Evolutionary conservation across 2,329 filamentous ascomycete species (phyloP).

Genomic region (Knufia fluminis): DNA sequence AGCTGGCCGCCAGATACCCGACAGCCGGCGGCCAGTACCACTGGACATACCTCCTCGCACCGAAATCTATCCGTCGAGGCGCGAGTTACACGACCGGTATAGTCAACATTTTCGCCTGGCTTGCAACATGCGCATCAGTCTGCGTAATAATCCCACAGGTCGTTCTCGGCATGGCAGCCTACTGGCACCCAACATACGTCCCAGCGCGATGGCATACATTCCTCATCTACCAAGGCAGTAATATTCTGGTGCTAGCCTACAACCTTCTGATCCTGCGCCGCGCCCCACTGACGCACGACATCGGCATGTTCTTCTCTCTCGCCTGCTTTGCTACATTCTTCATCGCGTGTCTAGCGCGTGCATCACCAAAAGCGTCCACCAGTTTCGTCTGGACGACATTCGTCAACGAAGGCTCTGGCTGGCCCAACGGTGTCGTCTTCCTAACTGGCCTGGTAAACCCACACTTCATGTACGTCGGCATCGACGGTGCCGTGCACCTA

Average conservation of each 20-base stretch:
- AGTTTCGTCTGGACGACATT: conserved; percentile 20
- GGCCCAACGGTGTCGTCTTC: conserved; percentile 27
- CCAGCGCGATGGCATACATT: conserved; percentile 21
- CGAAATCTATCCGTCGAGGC: conserved; percentile 12
- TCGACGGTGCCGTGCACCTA: conserved; percentile 32
- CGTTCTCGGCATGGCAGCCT: conserved; percentile 18
- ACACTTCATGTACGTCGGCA: conserved; percentile 31
- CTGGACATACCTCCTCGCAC: conserved; percentile 27
- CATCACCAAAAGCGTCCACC: conserved; percentile 11
- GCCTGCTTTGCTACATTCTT: conserved; percentile 26
- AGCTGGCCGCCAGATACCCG: conserved; percentile 30
- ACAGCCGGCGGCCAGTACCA: conserved; percentile 35
- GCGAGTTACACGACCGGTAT: conserved; percentile 22
- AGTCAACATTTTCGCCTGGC: conserved; percentile 23
- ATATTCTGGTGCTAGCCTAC: conserved; percentile 16
- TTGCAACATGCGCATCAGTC: conserved; percentile 21
- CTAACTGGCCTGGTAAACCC: conserved; percentile 33
- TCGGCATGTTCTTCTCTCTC: conserved; percentile 21
- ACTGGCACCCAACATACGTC: conserved; percentile 16
- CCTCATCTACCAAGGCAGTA: conserved; percentile 19
- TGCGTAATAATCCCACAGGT: conserved; percentile 23
- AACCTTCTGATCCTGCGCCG: conserved; percentile 18
- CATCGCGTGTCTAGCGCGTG: conserved; percentile 25
- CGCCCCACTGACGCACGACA: conserved; percentile 16
- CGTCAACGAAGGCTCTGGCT: conserved; percentile 18